Percentiles rank a stretch among this genome's conserved stretches.
These are phyloP conservation scores for Ricinus communis DNA, from an alignment of 345 rosid genomes.

Conservation along the genomic window DNA sequence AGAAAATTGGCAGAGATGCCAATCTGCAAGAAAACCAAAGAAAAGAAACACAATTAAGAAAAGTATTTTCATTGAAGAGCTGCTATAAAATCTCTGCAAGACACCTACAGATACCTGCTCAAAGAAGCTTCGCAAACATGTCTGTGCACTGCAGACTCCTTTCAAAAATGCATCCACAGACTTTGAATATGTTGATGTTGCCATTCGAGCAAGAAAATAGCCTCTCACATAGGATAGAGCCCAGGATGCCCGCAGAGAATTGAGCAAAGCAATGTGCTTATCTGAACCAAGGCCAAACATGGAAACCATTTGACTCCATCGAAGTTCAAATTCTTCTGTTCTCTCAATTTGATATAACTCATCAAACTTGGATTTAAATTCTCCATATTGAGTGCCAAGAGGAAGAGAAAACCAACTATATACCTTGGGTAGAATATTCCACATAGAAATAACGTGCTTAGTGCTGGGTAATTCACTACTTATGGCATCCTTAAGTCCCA, in stretches of 20 bases:
- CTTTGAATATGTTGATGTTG: constrained; percentile 59
- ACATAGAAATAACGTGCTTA: constrained; percentile 61
- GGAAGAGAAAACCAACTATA: constrained; percentile 75
- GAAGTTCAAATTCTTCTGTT: constrained; percentile 72
- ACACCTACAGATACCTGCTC: constrained; percentile 74
- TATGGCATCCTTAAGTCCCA: constrained; percentile 72
- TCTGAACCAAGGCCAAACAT: constrained; percentile 81
- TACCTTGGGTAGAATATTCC: constrained; percentile 68
- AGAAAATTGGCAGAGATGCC: constrained; percentile 47
- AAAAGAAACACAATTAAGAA: constrained; percentile 12
- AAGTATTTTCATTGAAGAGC: neutral
- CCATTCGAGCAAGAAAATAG: constrained; percentile 66
- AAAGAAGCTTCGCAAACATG: constrained; percentile 70
- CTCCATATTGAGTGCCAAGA: constrained; percentile 71
- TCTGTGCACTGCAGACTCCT: constrained; percentile 48
- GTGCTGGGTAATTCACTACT: constrained; percentile 77
- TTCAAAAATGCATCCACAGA: constrained; percentile 64
- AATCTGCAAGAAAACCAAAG: constrained; percentile 47
- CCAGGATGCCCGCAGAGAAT: constrained; percentile 63
- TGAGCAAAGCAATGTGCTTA: constrained; percentile 74
- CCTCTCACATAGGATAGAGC: constrained; percentile 58
- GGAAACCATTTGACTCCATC: constrained; percentile 69
- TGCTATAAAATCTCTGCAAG: neutral
- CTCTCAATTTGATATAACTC: constrained; percentile 53
- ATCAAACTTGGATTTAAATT: constrained; percentile 71